Conservation (phyloP, 208 protist genomes). For the Tetramitus jugosus region DNA sequence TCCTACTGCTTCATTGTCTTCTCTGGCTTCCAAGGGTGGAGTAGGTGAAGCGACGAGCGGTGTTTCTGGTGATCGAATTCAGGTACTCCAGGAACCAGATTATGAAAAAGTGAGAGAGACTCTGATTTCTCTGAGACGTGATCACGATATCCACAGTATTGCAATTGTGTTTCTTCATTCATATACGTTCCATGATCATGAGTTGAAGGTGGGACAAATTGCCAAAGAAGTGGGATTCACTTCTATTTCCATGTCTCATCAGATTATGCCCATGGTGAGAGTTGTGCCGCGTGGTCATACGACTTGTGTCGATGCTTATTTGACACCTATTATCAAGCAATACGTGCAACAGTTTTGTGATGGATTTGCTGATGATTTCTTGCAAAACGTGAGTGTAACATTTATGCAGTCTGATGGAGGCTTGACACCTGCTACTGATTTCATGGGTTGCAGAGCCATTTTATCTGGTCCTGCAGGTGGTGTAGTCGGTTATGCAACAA, state of each 20-base stretch:
- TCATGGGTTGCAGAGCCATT: conserved; percentile 78
- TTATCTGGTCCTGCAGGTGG: conserved; percentile 84
- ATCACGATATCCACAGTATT: conserved; percentile 64
- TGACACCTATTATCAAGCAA: conserved; percentile 74
- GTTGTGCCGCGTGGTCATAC: conserved; percentile 79
- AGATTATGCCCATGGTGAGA: conserved; percentile 81
- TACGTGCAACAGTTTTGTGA: conserved; percentile 63
- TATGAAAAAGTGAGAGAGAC: conserved; percentile 40
- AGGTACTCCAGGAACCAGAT: conserved; percentile 57
- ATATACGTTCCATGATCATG: conserved; percentile 75
- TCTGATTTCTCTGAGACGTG: conserved; percentile 33
- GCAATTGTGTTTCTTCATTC: conserved; percentile 84
- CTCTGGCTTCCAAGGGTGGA: too few species aligned
- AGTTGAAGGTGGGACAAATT: conserved; percentile 61
- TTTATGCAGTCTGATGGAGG: conserved; percentile 87
- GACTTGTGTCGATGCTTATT: conserved; percentile 86
- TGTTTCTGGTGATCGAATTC: conserved; percentile 57
- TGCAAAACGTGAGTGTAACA: conserved; percentile 35
- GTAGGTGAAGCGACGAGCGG: conserved; percentile 20
- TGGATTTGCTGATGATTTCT: conserved; percentile 46
- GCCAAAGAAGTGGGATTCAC: conserved; percentile 71
- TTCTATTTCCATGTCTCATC: conserved; percentile 73
- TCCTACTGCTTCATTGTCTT: not conserved
- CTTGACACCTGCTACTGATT: conserved; percentile 67
- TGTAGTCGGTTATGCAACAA: conserved; percentile 77